Evolutionary conservation across 805 yeast species (phyloP).

Genomic region (Spathaspora arborariae): DNA sequence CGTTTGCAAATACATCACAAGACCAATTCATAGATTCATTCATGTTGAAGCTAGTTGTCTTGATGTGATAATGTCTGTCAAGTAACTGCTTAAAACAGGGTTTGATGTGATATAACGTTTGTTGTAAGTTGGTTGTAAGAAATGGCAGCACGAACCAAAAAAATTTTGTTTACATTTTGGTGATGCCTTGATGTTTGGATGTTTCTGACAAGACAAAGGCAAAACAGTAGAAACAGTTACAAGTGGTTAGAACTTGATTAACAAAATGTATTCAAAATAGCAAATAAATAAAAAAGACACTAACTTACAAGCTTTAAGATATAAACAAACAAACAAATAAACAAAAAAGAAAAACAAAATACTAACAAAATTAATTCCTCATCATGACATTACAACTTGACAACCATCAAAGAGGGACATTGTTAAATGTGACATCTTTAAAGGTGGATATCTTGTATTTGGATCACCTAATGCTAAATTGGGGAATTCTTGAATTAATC

Average conservation of each 20-base stretch:
- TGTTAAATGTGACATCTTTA: constrained; percentile 26
- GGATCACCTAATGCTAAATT: constrained; percentile 9
- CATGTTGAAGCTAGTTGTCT: constrained; percentile 1
- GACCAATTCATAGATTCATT: constrained; percentile 30
- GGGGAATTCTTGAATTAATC: constrained; percentile 26
- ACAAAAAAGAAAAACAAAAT: background rate
- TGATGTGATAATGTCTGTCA: background rate
- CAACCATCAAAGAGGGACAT: constrained; percentile 20
- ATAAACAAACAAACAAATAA: background rate
- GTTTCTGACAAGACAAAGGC: background rate
- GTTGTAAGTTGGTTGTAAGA: background rate
- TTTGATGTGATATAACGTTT: background rate
- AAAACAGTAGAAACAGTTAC: no score
- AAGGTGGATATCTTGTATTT: constrained; percentile 21
- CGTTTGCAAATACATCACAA: constrained; percentile 35
- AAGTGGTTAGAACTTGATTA: no score
- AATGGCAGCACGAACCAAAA: background rate
- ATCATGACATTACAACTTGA: background rate
- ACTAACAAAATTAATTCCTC: no score
- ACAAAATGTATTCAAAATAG: no score
- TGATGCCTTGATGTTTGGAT: background rate
- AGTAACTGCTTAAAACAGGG: background rate
- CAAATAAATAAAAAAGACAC: no score
- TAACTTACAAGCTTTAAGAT: background rate
- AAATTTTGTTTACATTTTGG: background rate